Evolutionary conservation across 768 basidiomycete species (phyloP), one percentile per base, ranked within the genome.

Genomic region (Rhizopogon vinicolor): DNA sequence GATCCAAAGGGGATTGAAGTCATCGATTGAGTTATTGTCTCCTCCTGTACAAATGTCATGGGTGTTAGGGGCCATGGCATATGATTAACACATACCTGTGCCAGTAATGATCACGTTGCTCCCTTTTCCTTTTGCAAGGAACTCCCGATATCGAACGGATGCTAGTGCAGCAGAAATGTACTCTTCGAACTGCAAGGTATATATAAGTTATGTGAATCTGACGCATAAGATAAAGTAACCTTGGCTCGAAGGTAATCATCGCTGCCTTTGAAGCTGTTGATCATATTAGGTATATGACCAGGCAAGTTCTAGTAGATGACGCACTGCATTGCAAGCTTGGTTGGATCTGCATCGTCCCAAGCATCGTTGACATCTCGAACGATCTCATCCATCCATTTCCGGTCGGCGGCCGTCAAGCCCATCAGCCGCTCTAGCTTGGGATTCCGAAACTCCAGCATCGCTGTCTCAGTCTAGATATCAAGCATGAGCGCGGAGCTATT

Each of bases 301-400:
- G 8, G 18, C 14, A 46, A 29, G 37, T 19, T n/a, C 22, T 19
- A n/a, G 2, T 29, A 59, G 45, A 41, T 8, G 37, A 78, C 86
- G 46, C 62, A 91, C 85, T 85, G 84, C 78, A 94, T 82, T 29
- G 78, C 79, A 13, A 71, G 77, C 53, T 76, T 76, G 5, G 72
- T 73, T 1, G 86, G 80, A 60, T 89, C 87, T 9, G 74, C 74
- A 4, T 85, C 82, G 54, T 83, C 80, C 87, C 88, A 95, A 7
- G 80, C 80, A 50, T 89, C 85, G 58, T 91, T 91, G 10, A 96
- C 92, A 58, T 93, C 91, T 52, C 78, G 83, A 41, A 95, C 81
- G 54, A 96, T 85, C 61, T 96, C 93, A 65, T 98, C 95, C 82
- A 98, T 92, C 97, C 97, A 99, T 69, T 91, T 95, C 56, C 96